Evolutionary conservation across 352 stramenopile species (phyloP).

Genomic region (Hyaloperonospora brassicae): DNA sequence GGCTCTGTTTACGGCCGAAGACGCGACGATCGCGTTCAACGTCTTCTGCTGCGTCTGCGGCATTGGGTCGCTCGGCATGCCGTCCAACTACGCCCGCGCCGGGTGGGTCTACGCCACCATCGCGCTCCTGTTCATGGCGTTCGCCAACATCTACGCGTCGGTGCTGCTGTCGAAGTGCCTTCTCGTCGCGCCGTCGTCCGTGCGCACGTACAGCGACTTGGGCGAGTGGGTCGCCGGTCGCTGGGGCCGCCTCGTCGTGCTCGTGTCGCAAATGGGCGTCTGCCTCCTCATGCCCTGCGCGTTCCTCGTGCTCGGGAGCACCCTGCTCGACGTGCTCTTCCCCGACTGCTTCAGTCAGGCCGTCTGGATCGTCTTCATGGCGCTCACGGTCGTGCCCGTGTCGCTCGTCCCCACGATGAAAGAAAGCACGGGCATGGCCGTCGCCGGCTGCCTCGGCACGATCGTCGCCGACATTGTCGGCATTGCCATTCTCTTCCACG

Average conservation of each 20-base stretch:
- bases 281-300: slow-evolving; percentile 22
- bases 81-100: slow-evolving; percentile 23
- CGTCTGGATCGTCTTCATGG: slow-evolving; percentile 28
- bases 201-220: slow-evolving; percentile 23
- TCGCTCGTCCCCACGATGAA: slow-evolving; percentile 25
- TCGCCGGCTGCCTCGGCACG: slow-evolving; percentile 20
- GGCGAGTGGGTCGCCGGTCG: slow-evolving; percentile 24
- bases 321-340: slow-evolving; percentile 23
- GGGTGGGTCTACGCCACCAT: slow-evolving; percentile 19
- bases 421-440: slow-evolving; percentile 18
- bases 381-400: slow-evolving; percentile 16
- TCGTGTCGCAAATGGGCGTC: slow-evolving; percentile 20
- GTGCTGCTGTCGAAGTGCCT: slow-evolving; percentile 22
- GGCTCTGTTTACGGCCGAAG: slow-evolving; percentile 20
- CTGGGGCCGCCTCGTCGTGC: slow-evolving; percentile 14
- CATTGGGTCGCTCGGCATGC: slow-evolving; percentile 27
- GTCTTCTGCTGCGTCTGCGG: slow-evolving; percentile 27
- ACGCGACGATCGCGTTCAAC: slow-evolving; percentile 23
- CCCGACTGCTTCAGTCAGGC: slow-evolving; percentile 25
- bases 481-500: slow-evolving; percentile 15
- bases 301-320: slow-evolving; percentile 21
- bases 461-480: slow-evolving; percentile 23
- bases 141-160: slow-evolving; percentile 25
- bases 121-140: slow-evolving; percentile 22
- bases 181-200: slow-evolving; percentile 11